Evolutionary conservation across 768 basidiomycete species (phyloP).

Genomic region (Phanerochaete carnosa): DNA sequence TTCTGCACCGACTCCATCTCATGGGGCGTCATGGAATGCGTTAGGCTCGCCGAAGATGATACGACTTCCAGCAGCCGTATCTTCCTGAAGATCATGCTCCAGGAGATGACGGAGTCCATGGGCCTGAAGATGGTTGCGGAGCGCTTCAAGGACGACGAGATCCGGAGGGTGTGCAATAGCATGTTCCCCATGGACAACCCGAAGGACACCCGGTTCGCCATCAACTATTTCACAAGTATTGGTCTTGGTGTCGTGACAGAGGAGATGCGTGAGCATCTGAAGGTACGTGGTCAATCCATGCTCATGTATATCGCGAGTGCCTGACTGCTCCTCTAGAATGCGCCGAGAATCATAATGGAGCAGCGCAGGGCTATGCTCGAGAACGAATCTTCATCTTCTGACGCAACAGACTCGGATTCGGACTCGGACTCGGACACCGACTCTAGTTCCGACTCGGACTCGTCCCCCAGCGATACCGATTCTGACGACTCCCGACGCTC

Average conservation of each 20-base stretch:
- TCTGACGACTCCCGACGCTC: slow-evolving; percentile 33
- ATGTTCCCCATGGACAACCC: slow-evolving; percentile 98
- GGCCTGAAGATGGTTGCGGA: slow-evolving; percentile 84
- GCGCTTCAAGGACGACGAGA: slow-evolving; percentile 85
- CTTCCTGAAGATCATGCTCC: slow-evolving; percentile 95
- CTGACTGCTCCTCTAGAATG: slow-evolving; percentile 56
- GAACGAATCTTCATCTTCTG: slow-evolving; percentile 50
- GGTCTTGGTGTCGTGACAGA: slow-evolving; percentile 89
- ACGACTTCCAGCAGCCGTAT: slow-evolving; percentile 96
- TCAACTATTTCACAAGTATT: slow-evolving; percentile 98
- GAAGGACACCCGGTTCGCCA: slow-evolving; percentile 92
- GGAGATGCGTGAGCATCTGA: slow-evolving; percentile 94
- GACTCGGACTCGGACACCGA: slow-evolving; percentile 41
- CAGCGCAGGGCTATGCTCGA: slow-evolving; percentile 87
- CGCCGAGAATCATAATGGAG: slow-evolving; percentile 90
- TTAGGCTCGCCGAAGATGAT: slow-evolving; percentile 96
- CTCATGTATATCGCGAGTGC: not conserved
- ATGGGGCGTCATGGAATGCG: slow-evolving; percentile 79
- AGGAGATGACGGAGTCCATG: slow-evolving; percentile 93
- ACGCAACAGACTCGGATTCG: slow-evolving; percentile 33
- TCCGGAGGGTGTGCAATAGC: slow-evolving; percentile 64
- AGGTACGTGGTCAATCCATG: slow-evolving; percentile 45
- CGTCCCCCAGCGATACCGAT: slow-evolving; percentile 37
- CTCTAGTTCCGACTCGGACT: slow-evolving; percentile 35
- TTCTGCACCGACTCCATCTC: slow-evolving; percentile 83